These are phyloP conservation scores for Breynia disticha DNA, from an alignment of 441 rosid species.

Conservation along the genomic window DNA sequence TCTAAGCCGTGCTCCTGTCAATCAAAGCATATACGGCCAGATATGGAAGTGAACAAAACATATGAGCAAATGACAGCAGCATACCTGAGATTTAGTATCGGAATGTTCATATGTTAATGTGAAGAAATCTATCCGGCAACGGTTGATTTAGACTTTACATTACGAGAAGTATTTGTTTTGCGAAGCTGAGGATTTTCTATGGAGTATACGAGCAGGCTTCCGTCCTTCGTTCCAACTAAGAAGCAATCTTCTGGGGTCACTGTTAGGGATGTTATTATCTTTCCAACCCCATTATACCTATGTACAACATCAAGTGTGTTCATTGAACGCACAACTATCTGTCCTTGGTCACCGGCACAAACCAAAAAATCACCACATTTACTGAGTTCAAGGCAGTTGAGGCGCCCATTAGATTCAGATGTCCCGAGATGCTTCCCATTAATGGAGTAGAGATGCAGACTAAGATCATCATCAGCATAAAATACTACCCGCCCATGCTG, in stretches of 20 bases:
- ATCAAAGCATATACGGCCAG: too few relatives aligned
- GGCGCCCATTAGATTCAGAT: slow-evolving; percentile 91
- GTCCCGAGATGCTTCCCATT: slow-evolving; percentile 94
- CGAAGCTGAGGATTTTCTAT: slow-evolving; percentile 79
- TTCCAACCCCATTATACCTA: slow-evolving; percentile 73
- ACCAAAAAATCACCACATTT: slow-evolving; percentile 86
- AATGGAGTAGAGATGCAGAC: slow-evolving; percentile 82
- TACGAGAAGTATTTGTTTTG: slow-evolving; percentile 40
- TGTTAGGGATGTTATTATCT: slow-evolving; percentile 65
- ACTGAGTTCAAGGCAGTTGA: slow-evolving; percentile 86
- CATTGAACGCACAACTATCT: slow-evolving; percentile 84
- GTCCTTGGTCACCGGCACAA: slow-evolving; percentile 97
- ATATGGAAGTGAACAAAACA: too few relatives aligned
- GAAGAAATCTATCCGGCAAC: slow-evolving; percentile 22
- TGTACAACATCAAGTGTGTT: slow-evolving; percentile 75
- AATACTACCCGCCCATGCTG: slow-evolving; percentile 71
- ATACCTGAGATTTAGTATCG: too few relatives aligned
- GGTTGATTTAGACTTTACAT: slow-evolving; percentile 38
- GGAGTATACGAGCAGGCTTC: slow-evolving; percentile 85
- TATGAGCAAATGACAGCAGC: too few relatives aligned
- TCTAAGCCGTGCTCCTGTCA: too few relatives aligned
- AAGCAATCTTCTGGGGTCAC: slow-evolving; percentile 94
- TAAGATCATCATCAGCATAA: slow-evolving; percentile 88
- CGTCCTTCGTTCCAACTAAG: slow-evolving; percentile 95
- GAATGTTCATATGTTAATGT: too few relatives aligned